These are phyloP conservation scores for Talaromyces sp. DNA, from an alignment of 2,329 filamentous ascomycete genomes.

Conservation along the genomic window DNA sequence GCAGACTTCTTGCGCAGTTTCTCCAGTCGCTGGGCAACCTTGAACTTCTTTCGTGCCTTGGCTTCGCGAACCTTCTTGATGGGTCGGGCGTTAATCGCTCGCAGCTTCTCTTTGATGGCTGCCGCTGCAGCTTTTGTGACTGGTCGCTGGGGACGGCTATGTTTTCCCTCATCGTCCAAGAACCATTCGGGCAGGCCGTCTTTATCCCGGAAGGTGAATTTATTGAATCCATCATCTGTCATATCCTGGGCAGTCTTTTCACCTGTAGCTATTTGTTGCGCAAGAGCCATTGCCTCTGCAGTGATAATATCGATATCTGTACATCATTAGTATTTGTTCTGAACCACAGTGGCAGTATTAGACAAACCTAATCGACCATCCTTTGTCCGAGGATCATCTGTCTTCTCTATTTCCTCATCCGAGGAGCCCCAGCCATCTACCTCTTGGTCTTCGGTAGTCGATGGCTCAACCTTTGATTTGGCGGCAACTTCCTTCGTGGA, in stretches of 20 bases:
- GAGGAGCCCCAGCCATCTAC: slow-evolving; percentile 32
- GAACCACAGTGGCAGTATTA: not conserved
- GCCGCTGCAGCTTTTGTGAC: slow-evolving; percentile 84
- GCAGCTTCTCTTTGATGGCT: slow-evolving; percentile 91
- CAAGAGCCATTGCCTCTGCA: slow-evolving; percentile 97
- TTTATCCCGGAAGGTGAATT: slow-evolving; percentile 81
- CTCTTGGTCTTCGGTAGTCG: slow-evolving; percentile 23
- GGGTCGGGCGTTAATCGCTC: slow-evolving; percentile 87
- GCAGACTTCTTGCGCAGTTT: slow-evolving; percentile 98
- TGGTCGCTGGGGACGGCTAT: slow-evolving; percentile 82
- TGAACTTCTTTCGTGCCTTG: slow-evolving; percentile 94
- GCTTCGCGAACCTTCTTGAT: slow-evolving; percentile 99
- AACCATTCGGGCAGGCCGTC: slow-evolving; percentile 98
- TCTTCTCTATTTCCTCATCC: slow-evolving; percentile 35
- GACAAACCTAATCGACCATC: slow-evolving; percentile 45
- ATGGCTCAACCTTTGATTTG: slow-evolving; percentile 21
- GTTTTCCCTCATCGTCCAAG: slow-evolving; percentile 81
- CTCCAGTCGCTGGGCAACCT: slow-evolving; percentile 84
- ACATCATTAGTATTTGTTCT: slow-evolving; percentile 22
- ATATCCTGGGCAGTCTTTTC: slow-evolving; percentile 75
- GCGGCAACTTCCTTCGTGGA: slow-evolving; percentile 21
- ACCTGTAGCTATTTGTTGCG: slow-evolving; percentile 84
- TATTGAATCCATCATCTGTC: slow-evolving; percentile 90
- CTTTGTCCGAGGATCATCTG: slow-evolving; percentile 39
- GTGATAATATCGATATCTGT: slow-evolving; percentile 96